phyloP scores from a whole-genome alignment of 1,284 basidiomycete species.

The Amylostereum areolatum region DNA sequence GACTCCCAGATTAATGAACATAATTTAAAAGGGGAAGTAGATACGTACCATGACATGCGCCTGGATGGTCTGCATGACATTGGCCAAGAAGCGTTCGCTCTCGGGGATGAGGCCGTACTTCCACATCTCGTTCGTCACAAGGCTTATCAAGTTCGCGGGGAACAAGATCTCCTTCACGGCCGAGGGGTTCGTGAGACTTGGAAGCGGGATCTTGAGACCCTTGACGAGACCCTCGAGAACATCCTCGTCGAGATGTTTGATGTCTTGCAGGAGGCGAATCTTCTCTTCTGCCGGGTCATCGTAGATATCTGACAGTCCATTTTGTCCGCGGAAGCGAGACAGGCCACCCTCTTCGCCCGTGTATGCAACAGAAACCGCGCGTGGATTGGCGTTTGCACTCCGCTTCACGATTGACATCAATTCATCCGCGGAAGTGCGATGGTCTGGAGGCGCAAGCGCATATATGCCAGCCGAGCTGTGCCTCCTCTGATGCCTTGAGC shows the following conservation, averaged over 20 bases:
- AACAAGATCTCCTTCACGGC: constrained; percentile 97
- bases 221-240: constrained; percentile 88
- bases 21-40: constrained; percentile 5
- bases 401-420: constrained; percentile 74
- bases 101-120: constrained; percentile 97
- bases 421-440: constrained; percentile 74
- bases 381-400: constrained; percentile 70
- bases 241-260: constrained; percentile 90
- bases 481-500: constrained; percentile 62
- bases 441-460: constrained; percentile 52
- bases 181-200: constrained; percentile 87
- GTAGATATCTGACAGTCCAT: constrained; percentile 71
- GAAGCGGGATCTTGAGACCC: constrained; percentile 89
- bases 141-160: constrained; percentile 97
- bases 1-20: constrained; percentile 7
- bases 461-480: constrained; percentile 84
- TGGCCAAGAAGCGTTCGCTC: constrained; percentile 96
- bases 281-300: constrained; percentile 95
- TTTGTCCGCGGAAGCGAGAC: constrained; percentile 60
- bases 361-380: constrained; percentile 91
- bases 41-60: constrained; percentile 92
- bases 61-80: constrained; percentile 98
- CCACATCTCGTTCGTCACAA: constrained; percentile 99
- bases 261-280: constrained; percentile 89
- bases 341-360: constrained; percentile 65